Percentiles rank a stretch among this genome's conserved stretches.
These are phyloP conservation scores for Fusarium torreyae DNA, from an alignment of 2,329 filamentous ascomycete species.

Conservation along the genomic window DNA sequence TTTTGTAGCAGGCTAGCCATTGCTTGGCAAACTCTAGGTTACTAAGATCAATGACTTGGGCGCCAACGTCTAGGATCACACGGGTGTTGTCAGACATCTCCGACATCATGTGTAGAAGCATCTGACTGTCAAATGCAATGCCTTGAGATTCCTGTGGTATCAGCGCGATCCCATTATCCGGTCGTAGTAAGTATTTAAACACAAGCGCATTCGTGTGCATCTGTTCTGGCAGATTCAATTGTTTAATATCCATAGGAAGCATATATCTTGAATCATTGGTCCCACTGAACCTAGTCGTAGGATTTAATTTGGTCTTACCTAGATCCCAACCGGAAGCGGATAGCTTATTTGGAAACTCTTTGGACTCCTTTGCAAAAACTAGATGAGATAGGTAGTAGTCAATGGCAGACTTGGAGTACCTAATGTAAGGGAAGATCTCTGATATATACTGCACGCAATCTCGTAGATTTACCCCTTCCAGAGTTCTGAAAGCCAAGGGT, in stretches of 20 bases:
- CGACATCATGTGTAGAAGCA: slow-evolving; percentile 62
- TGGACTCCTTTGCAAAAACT: slow-evolving; percentile 74
- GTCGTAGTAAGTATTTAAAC: slow-evolving; percentile 69
- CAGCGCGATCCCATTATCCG: slow-evolving; percentile 61
- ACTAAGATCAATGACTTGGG: slow-evolving; percentile 75
- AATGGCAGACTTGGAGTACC: slow-evolving; percentile 67
- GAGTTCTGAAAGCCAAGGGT: slow-evolving; percentile 55
- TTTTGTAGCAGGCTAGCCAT: slow-evolving; percentile 63
- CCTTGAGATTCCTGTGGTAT: slow-evolving; percentile 8
- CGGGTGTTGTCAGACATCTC: slow-evolving; percentile 58
- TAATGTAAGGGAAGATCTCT: slow-evolving; percentile 68
- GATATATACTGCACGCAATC: slow-evolving; percentile 65
- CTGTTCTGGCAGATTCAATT: slow-evolving; percentile 69
- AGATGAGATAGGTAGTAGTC: slow-evolving; percentile 74
- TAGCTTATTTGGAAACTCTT: slow-evolving; percentile 74
- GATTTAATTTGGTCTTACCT: slow-evolving; percentile 60
- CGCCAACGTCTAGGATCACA: slow-evolving; percentile 80
- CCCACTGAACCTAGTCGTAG: slow-evolving; percentile 77
- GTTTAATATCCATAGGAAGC: slow-evolving; percentile 69
- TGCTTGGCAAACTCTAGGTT: slow-evolving; percentile 67
- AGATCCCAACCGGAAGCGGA: slow-evolving; percentile 79
- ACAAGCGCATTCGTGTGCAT: slow-evolving; percentile 79
- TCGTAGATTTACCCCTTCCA: slow-evolving; percentile 71
- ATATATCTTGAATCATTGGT: slow-evolving; percentile 75
- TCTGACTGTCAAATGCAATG: slow-evolving; percentile 49